Percentiles rank a stretch among this genome's conserved stretches.
phyloP scores from a whole-genome alignment of 225 moss, liverwort and hornwort genomes.

The Lunularia cruciata region DNA sequence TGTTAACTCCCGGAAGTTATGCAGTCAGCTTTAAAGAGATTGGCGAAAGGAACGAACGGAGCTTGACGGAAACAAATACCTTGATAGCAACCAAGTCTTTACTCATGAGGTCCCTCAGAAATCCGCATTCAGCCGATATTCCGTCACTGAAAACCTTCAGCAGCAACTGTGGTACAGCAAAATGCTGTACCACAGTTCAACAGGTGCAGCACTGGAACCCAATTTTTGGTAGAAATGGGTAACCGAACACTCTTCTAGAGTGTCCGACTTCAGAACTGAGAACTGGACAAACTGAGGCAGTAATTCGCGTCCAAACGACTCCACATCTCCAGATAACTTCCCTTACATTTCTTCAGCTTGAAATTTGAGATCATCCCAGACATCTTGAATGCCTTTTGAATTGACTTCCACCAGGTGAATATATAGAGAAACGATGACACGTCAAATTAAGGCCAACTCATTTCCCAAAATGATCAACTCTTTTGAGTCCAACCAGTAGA shows the following conservation, averaged over 20 bases:
- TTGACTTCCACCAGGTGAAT: no score
- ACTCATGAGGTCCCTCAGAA: slow-evolving; percentile 19
- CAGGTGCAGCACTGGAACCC: slow-evolving; percentile 38
- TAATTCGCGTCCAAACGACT: slow-evolving; percentile 32
- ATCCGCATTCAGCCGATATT: slow-evolving; percentile 17
- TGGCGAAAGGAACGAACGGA: no score
- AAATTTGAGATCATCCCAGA: slow-evolving; percentile 29
- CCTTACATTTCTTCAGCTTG: slow-evolving; percentile 36
- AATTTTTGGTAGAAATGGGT: slow-evolving; percentile 42
- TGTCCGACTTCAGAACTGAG: slow-evolving; percentile 33
- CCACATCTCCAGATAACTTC: slow-evolving; percentile 33
- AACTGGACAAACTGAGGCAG: slow-evolving; percentile 25
- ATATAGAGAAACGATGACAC: no score
- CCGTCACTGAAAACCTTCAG: slow-evolving; percentile 42
- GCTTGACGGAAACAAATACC: no score
- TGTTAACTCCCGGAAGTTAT: no score
- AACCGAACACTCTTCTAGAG: slow-evolving; percentile 47
- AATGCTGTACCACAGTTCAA: slow-evolving; percentile 32
- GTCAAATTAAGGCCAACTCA: no score
- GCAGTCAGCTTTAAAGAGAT: no score
- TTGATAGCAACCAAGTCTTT: slow-evolving; percentile 42
- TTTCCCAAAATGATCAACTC: no score
- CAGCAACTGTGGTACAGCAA: no score
- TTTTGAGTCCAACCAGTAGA: no score
- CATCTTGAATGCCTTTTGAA: no score